Evolutionary conservation across 371 early-diverging fungal species (phyloP), one percentile per base, ranked within the genome.

Genomic region (Apophysomyces elegans): DNA sequence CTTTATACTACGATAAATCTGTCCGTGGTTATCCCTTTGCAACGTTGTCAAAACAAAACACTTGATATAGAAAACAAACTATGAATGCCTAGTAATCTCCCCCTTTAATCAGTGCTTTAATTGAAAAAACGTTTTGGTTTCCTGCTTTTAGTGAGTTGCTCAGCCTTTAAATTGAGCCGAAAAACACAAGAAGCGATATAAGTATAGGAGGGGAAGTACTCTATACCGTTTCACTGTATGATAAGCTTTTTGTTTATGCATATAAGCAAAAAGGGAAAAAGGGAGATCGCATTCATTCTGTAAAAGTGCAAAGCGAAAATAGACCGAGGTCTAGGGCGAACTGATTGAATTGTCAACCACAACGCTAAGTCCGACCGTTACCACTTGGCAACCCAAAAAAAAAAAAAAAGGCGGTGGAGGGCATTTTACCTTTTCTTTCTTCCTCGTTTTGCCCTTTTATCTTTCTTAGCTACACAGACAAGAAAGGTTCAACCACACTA

Each of bases 111-210:
- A 50, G 21, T 50, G n/a, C 46, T 45, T n/a, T 45, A 13, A 18
- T n/a, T 50, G 54, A 50, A 50, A 50, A 50, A 50, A 50, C 54
- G 54, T 50, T 50, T 50, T 26, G 21, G 5, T 21, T 50, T 50
- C 54, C 54, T 50, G 54, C 54, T 21, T 50, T 50, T 50, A 26
- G 54, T 45, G 18, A 21, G 18, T 50, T 50, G 16, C 54, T 50
- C 54, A 50, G 54, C 54, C 54, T 50, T 50, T 26, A 26, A 21
- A 50, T 26, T 32, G 8, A 50, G 54, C 32, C 54, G 9, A 50
- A 21, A 11, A 21, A 50, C 8, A 41, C 11, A 50, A 26, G 9
- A 7, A 18, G 54, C 54, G 21, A 50, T 16, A 5, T n/a, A 50
- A 50, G 21, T 50, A 45, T 18, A 45, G 16, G 16, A 26, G 32